Base-by-base conservation (phyloP, 2,329 filamentous ascomycete genomes). In the Diaporthe aspalathi region DNA sequence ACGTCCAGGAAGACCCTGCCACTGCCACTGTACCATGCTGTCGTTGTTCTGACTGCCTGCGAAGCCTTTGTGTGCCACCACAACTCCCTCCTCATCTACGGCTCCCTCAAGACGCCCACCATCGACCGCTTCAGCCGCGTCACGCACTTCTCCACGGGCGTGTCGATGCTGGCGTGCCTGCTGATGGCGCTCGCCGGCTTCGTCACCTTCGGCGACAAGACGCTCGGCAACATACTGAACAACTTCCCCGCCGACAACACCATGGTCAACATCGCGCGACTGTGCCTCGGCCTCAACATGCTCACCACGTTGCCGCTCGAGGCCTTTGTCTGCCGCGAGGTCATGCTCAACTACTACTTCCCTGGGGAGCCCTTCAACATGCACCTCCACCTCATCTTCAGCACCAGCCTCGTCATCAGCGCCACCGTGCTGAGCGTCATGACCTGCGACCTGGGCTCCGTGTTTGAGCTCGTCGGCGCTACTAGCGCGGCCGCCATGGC, bases 201-300 rank as follows among this genome's bases (percentile, higher is more conserved):
- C 83, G 87, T 99, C 53, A 95, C 93, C 22, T 99, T 99, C 78
- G 95, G 96, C 74, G 93, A 95, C 82, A 90, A 91, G 77, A 99
- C 96, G 5, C 86, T 94, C 75, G 96, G 96, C 79, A 99, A 99
- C 80, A 94, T 99, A 67, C 90, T 99, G 77, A 99, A 99, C 86
- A 99, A 99, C 84, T 98, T 99, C 79, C 93, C 95, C 1, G 86
- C 91, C 24, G 91, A 97, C 82, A 98, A 97, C 82, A 87, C 92
- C 76, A 92, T 98, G 90, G 94, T 98, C 79, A 98, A 98, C 82
- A 88, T 99, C 71, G 96, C 96, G 27, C 92, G 96, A 67, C 88
- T 99, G 65, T 98, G 94, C 83, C 98, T 99, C 79, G 96, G 96
- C 2, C 88, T 99, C 75, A 99, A 99, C 86, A 99, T 99, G 96